These are phyloP conservation scores for Solanum pinnatisectum DNA, from an alignment of 257 asterid genomes.

Conservation along the genomic window DNA sequence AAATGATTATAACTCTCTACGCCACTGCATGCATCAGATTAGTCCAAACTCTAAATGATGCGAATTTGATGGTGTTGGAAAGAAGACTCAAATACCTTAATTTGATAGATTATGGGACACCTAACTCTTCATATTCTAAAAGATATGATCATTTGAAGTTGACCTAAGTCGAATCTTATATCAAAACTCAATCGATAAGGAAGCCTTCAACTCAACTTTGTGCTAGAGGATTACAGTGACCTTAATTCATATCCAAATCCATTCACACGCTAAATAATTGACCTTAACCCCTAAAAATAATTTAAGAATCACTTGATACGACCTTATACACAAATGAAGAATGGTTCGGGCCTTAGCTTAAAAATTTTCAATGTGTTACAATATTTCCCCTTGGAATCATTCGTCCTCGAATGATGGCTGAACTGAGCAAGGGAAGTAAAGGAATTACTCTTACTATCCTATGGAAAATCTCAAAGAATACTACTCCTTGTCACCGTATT, in stretches of 20 bases:
- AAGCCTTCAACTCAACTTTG: neutral
- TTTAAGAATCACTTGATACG: too few species aligned
- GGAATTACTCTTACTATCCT: neutral
- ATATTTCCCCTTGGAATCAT: neutral
- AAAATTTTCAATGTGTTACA: neutral
- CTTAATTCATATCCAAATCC: neutral
- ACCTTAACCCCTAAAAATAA: neutral
- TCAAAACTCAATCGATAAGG: neutral
- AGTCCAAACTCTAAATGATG: neutral
- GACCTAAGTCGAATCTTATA: neutral
- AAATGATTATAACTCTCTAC: neutral
- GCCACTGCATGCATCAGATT: neutral
- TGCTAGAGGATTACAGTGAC: neutral
- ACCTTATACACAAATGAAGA: neutral
- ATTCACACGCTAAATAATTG: neutral
- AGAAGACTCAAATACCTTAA: neutral
- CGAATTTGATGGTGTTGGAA: neutral
- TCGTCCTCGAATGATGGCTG: too few species aligned
- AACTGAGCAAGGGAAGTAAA: neutral
- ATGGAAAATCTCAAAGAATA: neutral
- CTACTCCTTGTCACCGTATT: neutral
- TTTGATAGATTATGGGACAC: neutral
- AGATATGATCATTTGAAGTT: neutral
- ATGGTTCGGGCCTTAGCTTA: neutral
- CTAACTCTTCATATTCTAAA: neutral